Evolutionary conservation across 2,329 filamentous ascomycete genomes (phyloP), one percentile per base, ranked within the genome.

Genomic region (Chalaropsis thielavioides): DNA sequence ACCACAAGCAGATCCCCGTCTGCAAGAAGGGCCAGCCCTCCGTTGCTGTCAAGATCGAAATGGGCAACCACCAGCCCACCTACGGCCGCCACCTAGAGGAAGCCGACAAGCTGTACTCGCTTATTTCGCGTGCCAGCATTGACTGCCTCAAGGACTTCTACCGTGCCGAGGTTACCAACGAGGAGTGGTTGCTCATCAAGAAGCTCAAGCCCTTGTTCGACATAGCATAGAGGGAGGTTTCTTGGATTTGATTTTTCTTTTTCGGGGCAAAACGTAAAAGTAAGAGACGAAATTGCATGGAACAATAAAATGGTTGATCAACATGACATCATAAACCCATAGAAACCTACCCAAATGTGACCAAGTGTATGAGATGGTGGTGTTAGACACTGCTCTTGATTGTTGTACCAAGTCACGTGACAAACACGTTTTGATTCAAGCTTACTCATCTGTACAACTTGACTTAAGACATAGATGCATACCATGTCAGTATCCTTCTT

Each of bases 11-110:
- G 69, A 87, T 99, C 69, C 83, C 81, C 10, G 81, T 96, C 66
- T 95, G 90, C 80, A 99, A 99, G 77, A 92, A 91, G 78, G 92
- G 92, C 63, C 89, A 95, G 73, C 94, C 95, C n/a, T 95, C 91
- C 1, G 95, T 99, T 10, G 94, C 94, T 22, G 81, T 99, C 79
- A 99, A 99, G 81, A 95, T 99, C 71, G 95, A 99, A 78, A 87
- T 86, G 83, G 92, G 91, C 64, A 78, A 86, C 66, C 90, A 92
- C 74, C 94, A 99, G 79, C 95, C 94, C 17, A 84, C 88, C 67
- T 99, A 99, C 73, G 94, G 94, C 66, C 88, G 94, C 68, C 94
- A 99, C 69, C 83, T 99, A 62, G 94, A 99, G 75, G 92, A 99
- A 75, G 84, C 85, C 69, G 94, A 99, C 74, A 81, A 78, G 1